Percentiles rank a stretch among this genome's conserved stretches.
phyloP scores from a whole-genome alignment of 2,329 filamentous ascomycete genomes.

The Alternaria triticina region DNA sequence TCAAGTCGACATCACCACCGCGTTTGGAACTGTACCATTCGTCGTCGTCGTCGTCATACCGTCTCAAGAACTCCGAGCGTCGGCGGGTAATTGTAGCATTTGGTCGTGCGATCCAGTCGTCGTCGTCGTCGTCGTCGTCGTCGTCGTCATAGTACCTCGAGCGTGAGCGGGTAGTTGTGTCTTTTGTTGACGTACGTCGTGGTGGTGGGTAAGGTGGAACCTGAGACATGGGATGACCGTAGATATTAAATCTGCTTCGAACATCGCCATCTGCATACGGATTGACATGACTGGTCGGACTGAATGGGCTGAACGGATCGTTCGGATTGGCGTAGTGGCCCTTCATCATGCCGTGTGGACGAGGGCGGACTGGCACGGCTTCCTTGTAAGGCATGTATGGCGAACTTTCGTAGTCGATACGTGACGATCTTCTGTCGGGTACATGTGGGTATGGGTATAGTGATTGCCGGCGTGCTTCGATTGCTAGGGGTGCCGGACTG shows the following conservation, averaged over 20 bases:
- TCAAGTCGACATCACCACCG: neutral
- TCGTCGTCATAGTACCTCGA: neutral
- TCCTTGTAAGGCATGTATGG: too few relatives aligned
- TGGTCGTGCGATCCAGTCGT: too few relatives aligned
- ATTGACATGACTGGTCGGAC: too few relatives aligned
- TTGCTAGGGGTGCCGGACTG: neutral
- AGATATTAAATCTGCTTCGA: too few relatives aligned
- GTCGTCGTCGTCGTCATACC: neutral
- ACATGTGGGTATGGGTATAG: neutral
- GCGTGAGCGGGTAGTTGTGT: neutral
- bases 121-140: neutral
- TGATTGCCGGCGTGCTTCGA: neutral
- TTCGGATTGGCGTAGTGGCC: neutral
- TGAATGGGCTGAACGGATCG: neutral
- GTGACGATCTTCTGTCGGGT: neutral
- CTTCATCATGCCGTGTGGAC: too few relatives aligned
- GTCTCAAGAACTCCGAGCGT: too few relatives aligned
- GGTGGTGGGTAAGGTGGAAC: too few relatives aligned
- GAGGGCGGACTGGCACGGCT: too few relatives aligned
- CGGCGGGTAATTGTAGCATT: too few relatives aligned
- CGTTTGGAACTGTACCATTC: neutral
- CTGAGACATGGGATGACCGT: too few relatives aligned
- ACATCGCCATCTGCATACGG: too few relatives aligned
- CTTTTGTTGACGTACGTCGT: too few relatives aligned
- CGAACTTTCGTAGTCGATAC: accelerated